Conservation (phyloP, 371 early-diverging fungal genomes). For the Rhizopus microsporus region DNA sequence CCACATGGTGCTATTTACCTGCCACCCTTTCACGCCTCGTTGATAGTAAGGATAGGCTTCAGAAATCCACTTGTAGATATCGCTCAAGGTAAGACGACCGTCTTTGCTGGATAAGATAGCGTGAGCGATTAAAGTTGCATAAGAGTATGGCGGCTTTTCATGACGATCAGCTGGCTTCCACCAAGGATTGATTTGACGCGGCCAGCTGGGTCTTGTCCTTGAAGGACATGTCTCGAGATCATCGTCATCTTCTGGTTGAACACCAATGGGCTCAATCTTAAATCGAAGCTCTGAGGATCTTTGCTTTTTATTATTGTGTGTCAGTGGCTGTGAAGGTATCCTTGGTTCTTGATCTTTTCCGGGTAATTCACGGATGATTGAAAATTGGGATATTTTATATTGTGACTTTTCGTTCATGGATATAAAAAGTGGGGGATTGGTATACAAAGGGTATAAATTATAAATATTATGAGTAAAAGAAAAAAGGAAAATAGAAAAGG, state of each 20-base stretch:
- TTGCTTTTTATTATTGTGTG: conserved; percentile 11
- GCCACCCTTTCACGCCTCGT: conserved; percentile 79
- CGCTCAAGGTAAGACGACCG: conserved; percentile 82
- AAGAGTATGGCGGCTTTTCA: conserved; percentile 88
- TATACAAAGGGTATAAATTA: not conserved
- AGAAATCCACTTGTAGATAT: conserved; percentile 92
- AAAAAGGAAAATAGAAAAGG: conserved; percentile 5
- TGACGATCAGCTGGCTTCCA: conserved; percentile 44
- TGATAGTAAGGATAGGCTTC: conserved; percentile 77
- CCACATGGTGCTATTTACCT: conserved; percentile 52
- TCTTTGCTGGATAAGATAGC: conserved; percentile 82
- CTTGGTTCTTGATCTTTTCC: conserved; percentile 16
- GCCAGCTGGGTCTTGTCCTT: conserved; percentile 39
- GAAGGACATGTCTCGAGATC: conserved; percentile 48
- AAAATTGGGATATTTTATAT: conserved; percentile 27
- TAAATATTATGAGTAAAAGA: not conserved
- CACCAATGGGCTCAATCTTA: conserved; percentile 44
- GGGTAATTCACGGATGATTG: conserved; percentile 30
- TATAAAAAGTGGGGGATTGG: not conserved
- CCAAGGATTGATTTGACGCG: conserved; percentile 45
- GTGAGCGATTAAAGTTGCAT: conserved; percentile 89
- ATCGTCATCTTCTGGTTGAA: conserved; percentile 47
- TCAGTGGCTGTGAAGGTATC: not conserved
- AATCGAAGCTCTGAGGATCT: conserved; percentile 27
- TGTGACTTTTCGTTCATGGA: conserved; percentile 13